A percentile compares a stretch with the other conserved stretches of the same genome.
Conservation (phyloP, 345 rosid species). For the Trapa incisa region DNA sequence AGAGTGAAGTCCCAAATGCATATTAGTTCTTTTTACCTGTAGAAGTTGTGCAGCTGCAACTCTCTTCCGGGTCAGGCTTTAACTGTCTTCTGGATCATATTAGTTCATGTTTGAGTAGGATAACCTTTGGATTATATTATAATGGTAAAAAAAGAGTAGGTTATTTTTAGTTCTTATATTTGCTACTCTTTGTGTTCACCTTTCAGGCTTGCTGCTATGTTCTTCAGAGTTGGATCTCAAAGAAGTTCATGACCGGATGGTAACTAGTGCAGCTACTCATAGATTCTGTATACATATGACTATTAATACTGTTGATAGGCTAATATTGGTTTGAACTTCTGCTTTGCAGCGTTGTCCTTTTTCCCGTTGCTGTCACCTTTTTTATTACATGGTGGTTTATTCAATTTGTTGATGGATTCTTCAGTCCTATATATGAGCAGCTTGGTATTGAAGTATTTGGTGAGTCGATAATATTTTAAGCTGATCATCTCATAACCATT, state of each 20-base stretch:
- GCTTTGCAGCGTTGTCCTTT: constrained; percentile 57
- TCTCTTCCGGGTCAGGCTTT: background rate
- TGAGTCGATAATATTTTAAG: constrained; percentile 11
- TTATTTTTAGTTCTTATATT: no score
- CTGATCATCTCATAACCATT: background rate
- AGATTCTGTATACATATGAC: background rate
- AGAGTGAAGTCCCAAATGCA: no score
- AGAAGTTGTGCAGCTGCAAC: no score
- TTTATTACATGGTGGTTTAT: constrained; percentile 65
- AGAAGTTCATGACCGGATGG: constrained; percentile 80
- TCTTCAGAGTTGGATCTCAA: constrained; percentile 62
- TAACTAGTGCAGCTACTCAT: constrained; percentile 11
- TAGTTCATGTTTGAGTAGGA: no score
- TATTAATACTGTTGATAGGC: constrained; percentile 4
- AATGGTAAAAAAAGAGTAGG: no score
- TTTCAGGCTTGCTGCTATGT: constrained; percentile 47
- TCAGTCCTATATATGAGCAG: constrained; percentile 52
- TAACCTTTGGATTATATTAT: no score
- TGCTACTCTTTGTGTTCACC: background rate
- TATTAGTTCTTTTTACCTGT: no score
- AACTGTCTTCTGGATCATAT: no score
- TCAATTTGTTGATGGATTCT: constrained; percentile 65
- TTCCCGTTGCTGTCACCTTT: constrained; percentile 61
- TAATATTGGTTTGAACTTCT: constrained; percentile 12
- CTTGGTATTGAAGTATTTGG: constrained; percentile 59